A percentile compares a stretch with the other conserved stretches of the same genome.
These are phyloP conservation scores for Skeletonema marinoi DNA, from an alignment of 108 stramenopile species.

Conservation along the genomic window DNA sequence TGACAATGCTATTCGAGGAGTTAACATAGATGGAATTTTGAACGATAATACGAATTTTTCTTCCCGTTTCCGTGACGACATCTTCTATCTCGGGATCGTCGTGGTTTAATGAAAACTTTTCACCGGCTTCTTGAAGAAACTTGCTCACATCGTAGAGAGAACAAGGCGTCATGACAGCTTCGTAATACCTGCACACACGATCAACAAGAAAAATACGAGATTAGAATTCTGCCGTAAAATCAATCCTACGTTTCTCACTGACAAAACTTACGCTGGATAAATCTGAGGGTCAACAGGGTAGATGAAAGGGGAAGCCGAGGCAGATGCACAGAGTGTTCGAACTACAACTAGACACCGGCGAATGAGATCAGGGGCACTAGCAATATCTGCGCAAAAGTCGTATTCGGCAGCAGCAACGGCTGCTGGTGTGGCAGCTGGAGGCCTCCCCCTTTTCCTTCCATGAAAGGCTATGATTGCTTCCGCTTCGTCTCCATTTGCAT, in stretches of 20 bases:
- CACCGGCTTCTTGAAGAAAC: slow-evolving; percentile 60
- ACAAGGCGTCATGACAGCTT: slow-evolving; percentile 77
- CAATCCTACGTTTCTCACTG: neutral
- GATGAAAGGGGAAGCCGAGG: slow-evolving; percentile 75
- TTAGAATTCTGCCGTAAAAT: neutral
- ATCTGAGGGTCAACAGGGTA: slow-evolving; percentile 87
- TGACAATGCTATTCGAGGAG: slow-evolving; percentile 70
- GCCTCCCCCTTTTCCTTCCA: slow-evolving; percentile 16
- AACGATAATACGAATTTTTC: slow-evolving; percentile 75
- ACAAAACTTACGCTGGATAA: slow-evolving; percentile 58
- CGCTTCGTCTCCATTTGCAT: slow-evolving; percentile 15
- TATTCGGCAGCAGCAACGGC: slow-evolving; percentile 30
- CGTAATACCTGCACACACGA: slow-evolving; percentile 64
- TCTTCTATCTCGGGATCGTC: slow-evolving; percentile 32
- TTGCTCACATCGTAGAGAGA: slow-evolving; percentile 75
- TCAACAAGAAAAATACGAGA: neutral
- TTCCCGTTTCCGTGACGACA: slow-evolving; percentile 67
- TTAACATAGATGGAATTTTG: slow-evolving; percentile 70
- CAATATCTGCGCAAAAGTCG: slow-evolving; percentile 82
- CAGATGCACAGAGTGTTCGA: slow-evolving; percentile 62
- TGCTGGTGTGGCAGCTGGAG: neutral
- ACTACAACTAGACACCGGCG: slow-evolving; percentile 87
- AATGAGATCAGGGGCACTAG: slow-evolving; percentile 78
- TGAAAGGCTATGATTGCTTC: slow-evolving; percentile 33
- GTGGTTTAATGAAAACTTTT: slow-evolving; percentile 21